Conservation (phyloP, 768 basidiomycete genomes). For the Boletus vermiculosoides region DNA sequence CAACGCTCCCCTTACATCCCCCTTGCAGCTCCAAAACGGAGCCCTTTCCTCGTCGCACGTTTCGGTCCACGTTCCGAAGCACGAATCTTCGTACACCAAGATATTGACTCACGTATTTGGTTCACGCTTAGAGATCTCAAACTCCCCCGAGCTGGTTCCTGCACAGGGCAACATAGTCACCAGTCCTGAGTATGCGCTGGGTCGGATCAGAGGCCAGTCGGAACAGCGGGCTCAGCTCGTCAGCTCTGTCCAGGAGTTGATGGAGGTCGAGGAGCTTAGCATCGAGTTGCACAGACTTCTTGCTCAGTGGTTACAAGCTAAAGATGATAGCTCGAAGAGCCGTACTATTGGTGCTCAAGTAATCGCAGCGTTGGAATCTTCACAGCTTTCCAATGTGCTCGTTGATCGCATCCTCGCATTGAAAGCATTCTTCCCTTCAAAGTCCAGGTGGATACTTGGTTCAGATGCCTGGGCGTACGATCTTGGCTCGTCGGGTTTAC, state of each 20-base stretch:
- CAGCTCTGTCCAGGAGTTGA: constrained; percentile 58
- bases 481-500: constrained; percentile 90
- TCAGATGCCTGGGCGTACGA: constrained; percentile 99
- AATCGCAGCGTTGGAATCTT: constrained; percentile 45
- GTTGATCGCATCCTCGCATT: constrained; percentile 59
- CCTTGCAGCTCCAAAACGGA: constrained; percentile 49
- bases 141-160: constrained; percentile 72
- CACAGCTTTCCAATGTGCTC: constrained; percentile 39
- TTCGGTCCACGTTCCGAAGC: constrained; percentile 69
- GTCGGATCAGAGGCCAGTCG: constrained; percentile 80
- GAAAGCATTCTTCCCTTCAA: constrained; percentile 58
- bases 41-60: constrained; percentile 26
- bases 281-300: constrained; percentile 67
- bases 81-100: constrained; percentile 89
- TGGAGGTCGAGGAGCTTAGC: constrained; percentile 50
- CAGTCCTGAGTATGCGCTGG: constrained; percentile 92
- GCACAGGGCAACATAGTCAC: constrained; percentile 76
- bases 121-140: constrained; percentile 78
- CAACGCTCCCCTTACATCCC: constrained; percentile 37
- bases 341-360: constrained; percentile 58
- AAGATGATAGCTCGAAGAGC: constrained; percentile 68
- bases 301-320: constrained; percentile 75
- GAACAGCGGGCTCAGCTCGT: constrained; percentile 73
- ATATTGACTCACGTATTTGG: constrained; percentile 80
- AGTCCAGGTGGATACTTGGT: constrained; percentile 94